Base-by-base conservation (phyloP, 257 asterid genomes). In the Plantago ovata region DNA sequence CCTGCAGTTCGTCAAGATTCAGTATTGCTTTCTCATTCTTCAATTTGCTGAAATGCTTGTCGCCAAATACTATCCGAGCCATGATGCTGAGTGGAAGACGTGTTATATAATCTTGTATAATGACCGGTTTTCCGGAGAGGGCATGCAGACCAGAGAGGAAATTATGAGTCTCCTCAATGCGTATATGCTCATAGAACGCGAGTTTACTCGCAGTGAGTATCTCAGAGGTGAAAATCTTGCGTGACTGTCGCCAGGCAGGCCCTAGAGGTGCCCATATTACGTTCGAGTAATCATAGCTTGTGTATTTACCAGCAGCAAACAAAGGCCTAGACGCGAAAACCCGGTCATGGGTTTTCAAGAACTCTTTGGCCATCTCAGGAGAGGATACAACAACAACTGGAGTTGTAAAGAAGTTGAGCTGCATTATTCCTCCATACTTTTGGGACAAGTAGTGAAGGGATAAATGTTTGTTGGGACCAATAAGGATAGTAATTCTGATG, bases 31-130 rank as follows among this genome's bases (percentile, higher is more conserved):
- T 20, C 2, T 3, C 32, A 10, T 18, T 7, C 20, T 57, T 46
- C 13, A 33, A 56, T 6, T 67, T 67, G 2, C 56, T 56, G 43
- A 65, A 65, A 21, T 71, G 65, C 24, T 60, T 61, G 19, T 57
- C 47, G 51, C 68, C 15, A 8, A 59, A 44, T 16, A 71, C 56
- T 0, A 49, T 65, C 18, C 55, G 4, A 4, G 24, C 54, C 19
- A 33, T 44, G 19, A 23, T 36, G 46, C 21, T 54, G 19, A 66
- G 47, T 2, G 69, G 55, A 9, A 38, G 33, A 33, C 38, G 58
- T 13, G 64, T 10, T 61, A 71, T 41, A 55, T 71, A 62, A 4
- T 71, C 53, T 41, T 54, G 61, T 18, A 66, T 56, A 13, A 41
- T 11, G 19, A 71, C 18, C 3, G 52, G 61, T 32, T 71, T 65